Conservation (phyloP, 768 basidiomycete species). For the Agrocybe praecox region DNA sequence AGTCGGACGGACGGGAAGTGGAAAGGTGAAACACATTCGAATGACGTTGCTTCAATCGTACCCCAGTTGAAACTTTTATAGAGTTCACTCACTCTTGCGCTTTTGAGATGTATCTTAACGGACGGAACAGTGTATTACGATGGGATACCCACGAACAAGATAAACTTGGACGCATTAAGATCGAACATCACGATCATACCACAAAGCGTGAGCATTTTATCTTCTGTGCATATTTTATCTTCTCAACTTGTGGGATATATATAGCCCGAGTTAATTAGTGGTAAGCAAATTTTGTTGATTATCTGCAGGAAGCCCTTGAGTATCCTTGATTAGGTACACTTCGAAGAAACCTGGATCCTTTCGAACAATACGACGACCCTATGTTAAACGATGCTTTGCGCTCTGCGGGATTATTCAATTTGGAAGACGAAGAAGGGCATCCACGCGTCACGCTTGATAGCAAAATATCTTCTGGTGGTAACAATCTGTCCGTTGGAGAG, state of each 20-base stretch:
- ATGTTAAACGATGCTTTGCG: conserved; percentile 38
- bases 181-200: conserved; percentile 65
- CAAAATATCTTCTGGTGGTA: conserved; percentile 51
- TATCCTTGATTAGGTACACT: conserved; percentile 45
- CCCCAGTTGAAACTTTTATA: conserved; percentile 11
- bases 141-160: conserved; percentile 43
- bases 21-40: conserved; percentile 33
- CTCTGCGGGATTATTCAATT: conserved; percentile 40
- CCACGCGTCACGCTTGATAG: conserved; percentile 48
- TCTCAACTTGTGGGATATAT: neutral
- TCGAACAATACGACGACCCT: conserved; percentile 55
- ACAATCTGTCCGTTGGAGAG: conserved; percentile 77
- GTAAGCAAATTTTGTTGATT: neutral
- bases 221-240: neutral
- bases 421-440: conserved; percentile 45
- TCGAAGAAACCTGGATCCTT: conserved; percentile 66
- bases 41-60: neutral
- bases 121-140: conserved; percentile 61
- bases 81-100: conserved; percentile 57
- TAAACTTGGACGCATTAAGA: conserved; percentile 61
- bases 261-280: conserved; percentile 17
- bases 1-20: conserved; percentile 51
- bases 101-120: conserved; percentile 45
- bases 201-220: conserved; percentile 36
- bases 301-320: neutral